Evolutionary conservation across 768 basidiomycete species (phyloP).

Genomic region (Asterophora parasitica): DNA sequence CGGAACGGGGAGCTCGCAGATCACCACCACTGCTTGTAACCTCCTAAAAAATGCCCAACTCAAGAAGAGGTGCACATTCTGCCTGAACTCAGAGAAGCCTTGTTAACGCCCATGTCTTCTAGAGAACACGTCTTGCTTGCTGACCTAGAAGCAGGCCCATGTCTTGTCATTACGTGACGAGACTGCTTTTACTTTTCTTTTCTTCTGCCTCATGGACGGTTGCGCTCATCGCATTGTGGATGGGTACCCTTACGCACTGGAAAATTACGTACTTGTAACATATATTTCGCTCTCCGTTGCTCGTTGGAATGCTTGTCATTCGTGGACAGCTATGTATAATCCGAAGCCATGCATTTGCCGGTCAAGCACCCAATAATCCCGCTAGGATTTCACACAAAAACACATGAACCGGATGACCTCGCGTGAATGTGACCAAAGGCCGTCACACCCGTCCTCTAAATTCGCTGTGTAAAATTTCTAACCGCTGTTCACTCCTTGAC

Average conservation of each 20-base stretch:
- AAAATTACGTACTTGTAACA: constrained; percentile 6
- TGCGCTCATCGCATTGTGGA: constrained; percentile 1
- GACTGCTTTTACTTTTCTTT: background rate
- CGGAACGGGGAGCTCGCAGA: constrained; percentile 34
- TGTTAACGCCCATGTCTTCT: background rate
- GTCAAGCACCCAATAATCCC: background rate
- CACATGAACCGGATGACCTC: constrained; percentile 7
- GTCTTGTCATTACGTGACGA: constrained; percentile 50
- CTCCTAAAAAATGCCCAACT: constrained; percentile 41
- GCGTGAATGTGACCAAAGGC: constrained; percentile 13
- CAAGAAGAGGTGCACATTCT: constrained; percentile 31
- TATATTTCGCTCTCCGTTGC: background rate
- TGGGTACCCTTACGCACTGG: constrained; percentile 3
- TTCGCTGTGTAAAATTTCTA: constrained; percentile 15
- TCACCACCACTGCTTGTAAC: constrained; percentile 39
- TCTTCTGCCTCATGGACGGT: constrained; percentile 2
- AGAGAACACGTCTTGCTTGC: constrained; percentile 29
- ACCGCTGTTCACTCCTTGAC: constrained; percentile 14
- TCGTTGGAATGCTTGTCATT: background rate
- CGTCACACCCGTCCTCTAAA: constrained; percentile 14
- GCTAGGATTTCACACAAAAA: constrained; percentile 8
- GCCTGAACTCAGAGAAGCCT: background rate
- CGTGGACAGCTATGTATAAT: too few relatives aligned
- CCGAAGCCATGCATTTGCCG: background rate
- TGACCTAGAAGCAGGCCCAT: constrained; percentile 47